phyloP scores from a whole-genome alignment of 2,329 filamentous ascomycete genomes.

The Cordyceps farinosa region DNA sequence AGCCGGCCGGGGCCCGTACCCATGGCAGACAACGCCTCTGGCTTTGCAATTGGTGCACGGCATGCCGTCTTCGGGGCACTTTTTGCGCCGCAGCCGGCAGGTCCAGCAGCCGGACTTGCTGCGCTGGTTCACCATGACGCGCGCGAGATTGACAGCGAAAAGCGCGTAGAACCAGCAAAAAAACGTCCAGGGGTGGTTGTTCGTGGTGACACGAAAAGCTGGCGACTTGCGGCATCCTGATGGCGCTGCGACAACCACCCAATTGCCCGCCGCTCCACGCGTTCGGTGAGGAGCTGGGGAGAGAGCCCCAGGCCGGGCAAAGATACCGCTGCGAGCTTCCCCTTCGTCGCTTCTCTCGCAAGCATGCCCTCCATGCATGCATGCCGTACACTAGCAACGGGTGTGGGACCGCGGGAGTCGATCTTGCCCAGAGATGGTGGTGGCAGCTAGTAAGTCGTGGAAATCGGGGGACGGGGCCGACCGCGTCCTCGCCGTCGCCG shows the following conservation, averaged over 20 bases:
- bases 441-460: too few species aligned
- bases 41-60: slow-evolving; percentile 10
- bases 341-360: too few species aligned
- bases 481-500: background rate
- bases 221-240: too few species aligned
- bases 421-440: too few species aligned
- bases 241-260: too few species aligned
- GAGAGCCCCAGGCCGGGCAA: too few species aligned
- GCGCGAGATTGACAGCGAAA: background rate
- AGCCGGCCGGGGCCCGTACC: slow-evolving; percentile 11
- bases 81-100: slow-evolving; percentile 12
- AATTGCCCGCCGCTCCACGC: too few species aligned
- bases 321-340: background rate
- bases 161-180: too few species aligned
- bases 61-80: background rate
- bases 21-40: slow-evolving; percentile 4
- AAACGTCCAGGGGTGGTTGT: background rate
- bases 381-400: background rate
- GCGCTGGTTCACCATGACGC: background rate
- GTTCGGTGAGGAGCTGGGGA: too few species aligned
- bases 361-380: too few species aligned
- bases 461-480: too few species aligned
- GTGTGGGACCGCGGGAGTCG: background rate
- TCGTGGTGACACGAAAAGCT: background rate
- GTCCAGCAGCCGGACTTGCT: slow-evolving; percentile 18